phyloP scores from a whole-genome alignment of 345 rosid species.

The Populus euphratica region DNA sequence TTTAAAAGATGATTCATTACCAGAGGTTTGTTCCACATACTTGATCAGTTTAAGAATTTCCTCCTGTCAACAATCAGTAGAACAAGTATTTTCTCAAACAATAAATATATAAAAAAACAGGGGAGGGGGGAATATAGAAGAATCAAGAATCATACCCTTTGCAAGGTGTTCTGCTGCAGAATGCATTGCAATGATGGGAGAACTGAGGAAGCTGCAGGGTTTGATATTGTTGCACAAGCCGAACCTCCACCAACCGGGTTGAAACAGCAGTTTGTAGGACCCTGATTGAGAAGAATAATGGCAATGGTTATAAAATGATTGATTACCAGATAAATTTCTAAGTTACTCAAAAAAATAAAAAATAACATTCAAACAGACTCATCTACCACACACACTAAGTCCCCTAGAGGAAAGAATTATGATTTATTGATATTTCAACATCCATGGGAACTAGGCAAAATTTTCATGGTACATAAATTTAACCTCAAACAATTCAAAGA shows the following conservation, averaged over 20 bases:
- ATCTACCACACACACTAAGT: neutral
- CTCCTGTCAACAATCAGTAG: slow-evolving; percentile 56
- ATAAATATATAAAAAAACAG: neutral
- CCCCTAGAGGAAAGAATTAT: neutral
- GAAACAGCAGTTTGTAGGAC: slow-evolving; percentile 48
- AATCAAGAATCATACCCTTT: slow-evolving; percentile 50
- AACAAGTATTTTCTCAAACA: neutral
- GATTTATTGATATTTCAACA: neutral
- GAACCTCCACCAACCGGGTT: slow-evolving; percentile 47
- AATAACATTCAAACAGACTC: neutral
- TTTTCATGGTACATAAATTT: no score
- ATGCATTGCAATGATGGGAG: slow-evolving; percentile 75
- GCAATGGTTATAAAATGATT: slow-evolving; percentile 35
- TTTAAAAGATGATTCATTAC: slow-evolving; percentile 35
- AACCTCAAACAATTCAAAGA: no score
- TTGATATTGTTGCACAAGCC: slow-evolving; percentile 45
- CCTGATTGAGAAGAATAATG: slow-evolving; percentile 45
- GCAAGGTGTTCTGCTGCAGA: slow-evolving; percentile 75
- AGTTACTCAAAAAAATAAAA: slow-evolving; percentile 14
- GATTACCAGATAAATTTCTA: slow-evolving; percentile 35
- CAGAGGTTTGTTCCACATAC: slow-evolving; percentile 70
- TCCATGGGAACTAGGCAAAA: neutral
- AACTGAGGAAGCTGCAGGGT: slow-evolving; percentile 40
- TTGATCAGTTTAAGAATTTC: slow-evolving; percentile 83
- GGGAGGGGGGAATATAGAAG: no score